phyloP scores from a whole-genome alignment of 768 basidiomycete species.

The Suillus placidus region DNA sequence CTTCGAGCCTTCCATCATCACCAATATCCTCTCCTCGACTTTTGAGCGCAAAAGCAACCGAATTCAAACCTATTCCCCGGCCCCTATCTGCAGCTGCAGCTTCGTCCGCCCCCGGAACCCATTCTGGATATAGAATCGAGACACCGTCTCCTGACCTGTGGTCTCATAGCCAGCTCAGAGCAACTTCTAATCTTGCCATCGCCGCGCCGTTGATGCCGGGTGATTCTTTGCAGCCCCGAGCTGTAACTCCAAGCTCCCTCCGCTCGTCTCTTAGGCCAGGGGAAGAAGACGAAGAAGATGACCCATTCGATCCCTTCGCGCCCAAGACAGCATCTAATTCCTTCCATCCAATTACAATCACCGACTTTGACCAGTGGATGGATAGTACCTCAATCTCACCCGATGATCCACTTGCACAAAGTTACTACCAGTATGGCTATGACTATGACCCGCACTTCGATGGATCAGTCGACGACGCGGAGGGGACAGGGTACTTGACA shows the following conservation, averaged over 20 bases:
- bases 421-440: conserved; percentile 32
- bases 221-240: conserved; percentile 49
- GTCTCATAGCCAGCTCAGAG: conserved; percentile 71
- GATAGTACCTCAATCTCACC: conserved; percentile 56
- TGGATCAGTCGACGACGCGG: conserved; percentile 44
- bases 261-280: conserved; percentile 63
- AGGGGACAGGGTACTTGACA: conserved; percentile 64
- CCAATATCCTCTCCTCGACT: conserved; percentile 84
- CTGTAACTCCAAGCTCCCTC: conserved; percentile 71
- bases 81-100: conserved; percentile 73
- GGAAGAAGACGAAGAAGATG: conserved; percentile 75
- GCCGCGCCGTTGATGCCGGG: conserved; percentile 88
- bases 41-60: conserved; percentile 86
- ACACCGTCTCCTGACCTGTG: conserved; percentile 91
- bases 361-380: conserved; percentile 65
- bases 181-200: conserved; percentile 85
- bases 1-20: conserved; percentile 82
- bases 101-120: conserved; percentile 56
- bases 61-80: conserved; percentile 84
- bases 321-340: conserved; percentile 47
- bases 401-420: conserved; percentile 47
- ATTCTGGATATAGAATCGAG: conserved; percentile 60
- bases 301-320: conserved; percentile 81
- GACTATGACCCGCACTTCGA: conserved; percentile 38
- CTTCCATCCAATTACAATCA: conserved; percentile 64